phyloP scores from a whole-genome alignment of 495 filamentous ascomycete genomes.

The Xylaria nigripes region DNA sequence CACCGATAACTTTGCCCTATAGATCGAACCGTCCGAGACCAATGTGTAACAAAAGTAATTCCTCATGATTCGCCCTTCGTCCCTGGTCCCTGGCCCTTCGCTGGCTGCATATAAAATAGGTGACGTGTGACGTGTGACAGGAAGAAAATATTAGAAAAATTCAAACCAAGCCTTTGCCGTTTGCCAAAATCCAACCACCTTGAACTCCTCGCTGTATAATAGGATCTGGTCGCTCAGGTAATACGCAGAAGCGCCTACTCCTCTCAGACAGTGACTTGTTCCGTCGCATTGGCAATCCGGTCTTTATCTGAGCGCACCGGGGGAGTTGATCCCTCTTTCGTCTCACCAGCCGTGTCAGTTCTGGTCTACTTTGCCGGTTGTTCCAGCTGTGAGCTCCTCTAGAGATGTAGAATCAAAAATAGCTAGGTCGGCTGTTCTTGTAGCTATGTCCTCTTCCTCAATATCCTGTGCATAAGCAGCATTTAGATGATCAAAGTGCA shows the following conservation, averaged over 20 bases:
- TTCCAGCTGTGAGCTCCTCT: not conserved
- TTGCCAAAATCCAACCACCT: not conserved
- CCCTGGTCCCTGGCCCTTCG: not conserved
- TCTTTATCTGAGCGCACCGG: constrained; percentile 12
- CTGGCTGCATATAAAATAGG: not conserved
- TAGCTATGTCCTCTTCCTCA: constrained; percentile 12
- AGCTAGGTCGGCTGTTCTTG: constrained; percentile 9
- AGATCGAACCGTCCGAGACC: too few species aligned
- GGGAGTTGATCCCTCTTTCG: not conserved
- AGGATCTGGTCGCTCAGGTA: not conserved
- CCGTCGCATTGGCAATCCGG: not conserved
- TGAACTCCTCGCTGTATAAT: constrained; percentile 5
- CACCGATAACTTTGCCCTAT: too few species aligned
- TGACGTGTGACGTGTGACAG: constrained; percentile 1
- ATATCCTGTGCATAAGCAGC: constrained; percentile 14
- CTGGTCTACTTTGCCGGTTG: not conserved
- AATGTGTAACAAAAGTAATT: too few species aligned
- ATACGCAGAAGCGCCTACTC: not conserved
- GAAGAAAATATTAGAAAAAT: not conserved
- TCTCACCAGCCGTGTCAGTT: not conserved
- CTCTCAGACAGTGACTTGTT: not conserved
- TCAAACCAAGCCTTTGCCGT: not conserved
- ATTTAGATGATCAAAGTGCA: not conserved
- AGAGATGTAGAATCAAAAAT: not conserved
- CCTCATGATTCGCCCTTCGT: too few species aligned